A percentile compares a stretch with the other conserved stretches of the same genome.
Evolutionary conservation across 345 rosid genomes (phyloP).

Genomic region (Corymbia maculata): DNA sequence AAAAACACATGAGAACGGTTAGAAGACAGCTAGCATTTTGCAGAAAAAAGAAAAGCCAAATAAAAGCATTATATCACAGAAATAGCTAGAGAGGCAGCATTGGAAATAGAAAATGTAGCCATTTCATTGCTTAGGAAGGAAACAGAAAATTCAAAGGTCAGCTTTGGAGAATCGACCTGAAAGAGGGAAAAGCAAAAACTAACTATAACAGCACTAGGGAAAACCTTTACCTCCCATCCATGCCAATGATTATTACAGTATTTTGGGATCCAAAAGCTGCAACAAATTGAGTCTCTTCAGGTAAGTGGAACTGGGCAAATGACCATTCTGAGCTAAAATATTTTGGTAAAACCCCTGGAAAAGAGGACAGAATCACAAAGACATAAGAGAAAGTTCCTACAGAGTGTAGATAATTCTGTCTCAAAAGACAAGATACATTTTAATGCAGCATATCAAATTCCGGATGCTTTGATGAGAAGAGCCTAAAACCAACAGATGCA

Average conservation of each 20-base stretch:
- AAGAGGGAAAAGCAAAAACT: background rate
- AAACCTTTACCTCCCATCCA: slow-evolving; percentile 69
- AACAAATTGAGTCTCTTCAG: slow-evolving; percentile 59
- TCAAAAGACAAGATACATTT: background rate
- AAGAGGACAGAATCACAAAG: background rate
- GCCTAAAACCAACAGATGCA: background rate
- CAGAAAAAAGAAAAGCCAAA: background rate
- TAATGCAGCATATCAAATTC: background rate
- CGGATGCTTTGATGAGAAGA: background rate
- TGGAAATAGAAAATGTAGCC: background rate
- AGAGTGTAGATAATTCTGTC: background rate
- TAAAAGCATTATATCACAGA: background rate
- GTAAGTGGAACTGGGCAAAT: slow-evolving; percentile 79
- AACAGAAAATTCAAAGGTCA: background rate
- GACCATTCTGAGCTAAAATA: slow-evolving; percentile 99
- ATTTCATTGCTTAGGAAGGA: background rate
- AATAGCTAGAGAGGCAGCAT: background rate
- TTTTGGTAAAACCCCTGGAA: slow-evolving; percentile 75
- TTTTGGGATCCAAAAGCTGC: slow-evolving; percentile 85
- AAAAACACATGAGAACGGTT: background rate
- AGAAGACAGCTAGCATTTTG: background rate
- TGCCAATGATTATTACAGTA: slow-evolving; percentile 57
- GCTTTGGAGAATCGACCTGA: background rate
- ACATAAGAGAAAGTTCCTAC: background rate
- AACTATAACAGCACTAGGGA: background rate